These are phyloP conservation scores for Alternaria ethzedia DNA, from an alignment of 2,329 filamentous ascomycete genomes.

Conservation along the genomic window DNA sequence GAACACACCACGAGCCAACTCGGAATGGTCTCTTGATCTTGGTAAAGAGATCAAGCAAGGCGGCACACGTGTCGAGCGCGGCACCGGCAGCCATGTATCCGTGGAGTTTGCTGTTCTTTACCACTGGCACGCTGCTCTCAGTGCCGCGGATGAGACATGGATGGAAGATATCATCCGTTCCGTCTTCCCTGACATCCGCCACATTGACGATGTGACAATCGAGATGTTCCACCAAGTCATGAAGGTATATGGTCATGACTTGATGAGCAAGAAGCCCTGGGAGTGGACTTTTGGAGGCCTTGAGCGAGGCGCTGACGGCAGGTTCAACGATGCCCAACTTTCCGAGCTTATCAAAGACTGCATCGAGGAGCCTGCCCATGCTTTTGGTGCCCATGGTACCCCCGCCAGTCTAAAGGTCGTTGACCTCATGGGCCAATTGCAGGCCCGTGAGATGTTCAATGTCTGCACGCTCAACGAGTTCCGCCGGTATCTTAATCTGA, in stretches of 20 bases:
- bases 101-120: conserved; percentile 89
- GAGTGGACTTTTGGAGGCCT: conserved; percentile 73
- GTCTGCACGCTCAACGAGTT: conserved; percentile 83
- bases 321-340: conserved; percentile 76
- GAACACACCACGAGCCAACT: conserved; percentile 73
- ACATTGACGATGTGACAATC: conserved; percentile 36
- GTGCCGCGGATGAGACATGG: conserved; percentile 77
- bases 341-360: conserved; percentile 69
- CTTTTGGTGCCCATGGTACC: conserved; percentile 68
- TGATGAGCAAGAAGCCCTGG: conserved; percentile 68
- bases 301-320: conserved; percentile 68
- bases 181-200: conserved; percentile 33
- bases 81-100: conserved; percentile 80
- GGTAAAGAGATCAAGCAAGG: conserved; percentile 62
- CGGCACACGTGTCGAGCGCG: conserved; percentile 65
- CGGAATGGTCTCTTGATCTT: conserved; percentile 82
- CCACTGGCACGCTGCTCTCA: conserved; percentile 82
- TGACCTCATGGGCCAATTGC: conserved; percentile 79
- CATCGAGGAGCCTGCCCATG: conserved; percentile 71
- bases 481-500: conserved; percentile 79
- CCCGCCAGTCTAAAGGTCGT: conserved; percentile 74
- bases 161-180: conserved; percentile 62
- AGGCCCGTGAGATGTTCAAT: conserved; percentile 74
- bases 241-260: conserved; percentile 52
- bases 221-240: conserved; percentile 50